A percentile compares a stretch with the other conserved stretches of the same genome.
Conservation (phyloP, 2,329 filamentous ascomycete species). For the Hypoxylon sp. region DNA sequence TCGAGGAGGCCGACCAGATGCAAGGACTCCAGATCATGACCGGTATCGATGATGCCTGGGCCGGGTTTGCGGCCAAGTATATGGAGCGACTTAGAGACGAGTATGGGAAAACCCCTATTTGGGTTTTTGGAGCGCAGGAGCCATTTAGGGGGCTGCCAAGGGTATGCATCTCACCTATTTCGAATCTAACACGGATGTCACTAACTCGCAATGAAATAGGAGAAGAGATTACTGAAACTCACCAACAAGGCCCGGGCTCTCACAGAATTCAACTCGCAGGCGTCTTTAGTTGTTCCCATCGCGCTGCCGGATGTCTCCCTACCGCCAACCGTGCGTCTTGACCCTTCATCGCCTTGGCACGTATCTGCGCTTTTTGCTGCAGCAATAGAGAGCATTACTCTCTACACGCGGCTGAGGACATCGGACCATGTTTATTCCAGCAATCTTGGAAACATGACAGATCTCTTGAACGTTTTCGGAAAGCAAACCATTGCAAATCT, state of each 20-base stretch:
- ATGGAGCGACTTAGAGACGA: constrained; percentile 85
- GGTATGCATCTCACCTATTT: constrained; percentile 48
- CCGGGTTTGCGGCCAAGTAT: constrained; percentile 77
- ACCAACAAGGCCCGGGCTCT: constrained; percentile 80
- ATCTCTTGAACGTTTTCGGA: constrained; percentile 76
- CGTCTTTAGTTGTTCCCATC: constrained; percentile 81
- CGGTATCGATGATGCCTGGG: constrained; percentile 80
- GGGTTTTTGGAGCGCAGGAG: constrained; percentile 86
- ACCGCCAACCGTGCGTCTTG: constrained; percentile 66
- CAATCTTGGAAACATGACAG: constrained; percentile 69
- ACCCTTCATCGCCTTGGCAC: constrained; percentile 78
- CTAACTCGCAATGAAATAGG: constrained; percentile 49
- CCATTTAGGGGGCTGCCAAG: constrained; percentile 60
- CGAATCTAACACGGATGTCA: not conserved
- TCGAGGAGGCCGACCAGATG: constrained; percentile 92
- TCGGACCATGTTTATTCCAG: constrained; percentile 53
- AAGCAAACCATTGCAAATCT: constrained; percentile 81
- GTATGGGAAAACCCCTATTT: constrained; percentile 85
- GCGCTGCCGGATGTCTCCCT: constrained; percentile 65
- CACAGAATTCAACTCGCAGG: constrained; percentile 71
- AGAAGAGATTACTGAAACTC: constrained; percentile 70
- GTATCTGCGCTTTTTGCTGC: constrained; percentile 78
- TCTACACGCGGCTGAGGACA: constrained; percentile 74
- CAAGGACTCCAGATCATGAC: constrained; percentile 85
- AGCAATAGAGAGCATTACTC: constrained; percentile 79